Evolutionary conservation across 1,284 basidiomycete genomes (phyloP).

Genomic region (Cryptococcus wingfieldii): DNA sequence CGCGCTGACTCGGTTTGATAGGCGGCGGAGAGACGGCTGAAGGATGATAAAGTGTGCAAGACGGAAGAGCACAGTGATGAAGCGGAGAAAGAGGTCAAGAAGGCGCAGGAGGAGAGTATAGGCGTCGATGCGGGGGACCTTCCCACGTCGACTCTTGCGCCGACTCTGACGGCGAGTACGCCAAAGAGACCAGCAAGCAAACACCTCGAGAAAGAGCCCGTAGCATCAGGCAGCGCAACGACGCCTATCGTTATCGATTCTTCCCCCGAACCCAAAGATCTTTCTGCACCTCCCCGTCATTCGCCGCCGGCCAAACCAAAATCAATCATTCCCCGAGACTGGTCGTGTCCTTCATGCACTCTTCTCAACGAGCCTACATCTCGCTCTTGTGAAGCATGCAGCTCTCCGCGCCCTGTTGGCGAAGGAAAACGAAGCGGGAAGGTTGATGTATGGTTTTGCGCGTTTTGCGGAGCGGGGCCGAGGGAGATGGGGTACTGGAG

Average conservation of each 20-base stretch:
- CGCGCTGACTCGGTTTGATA: slow-evolving; percentile 34
- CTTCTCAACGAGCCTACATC: slow-evolving; percentile 57
- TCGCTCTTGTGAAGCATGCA: slow-evolving; percentile 63
- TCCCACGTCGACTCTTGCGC: slow-evolving; percentile 38
- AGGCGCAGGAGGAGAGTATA: slow-evolving; percentile 64
- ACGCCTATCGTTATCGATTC: background rate
- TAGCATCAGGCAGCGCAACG: background rate
- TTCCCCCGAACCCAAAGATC: background rate
- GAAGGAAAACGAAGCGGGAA: slow-evolving; percentile 1
- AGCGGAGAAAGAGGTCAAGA: slow-evolving; percentile 59
- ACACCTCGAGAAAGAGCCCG: too few species aligned
- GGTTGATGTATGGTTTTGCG: slow-evolving; percentile 61
- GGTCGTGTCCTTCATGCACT: slow-evolving; percentile 70
- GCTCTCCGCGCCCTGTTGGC: slow-evolving; percentile 49
- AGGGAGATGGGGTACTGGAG: slow-evolving; percentile 67
- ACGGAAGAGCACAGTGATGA: slow-evolving; percentile 50
- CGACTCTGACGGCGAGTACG: background rate
- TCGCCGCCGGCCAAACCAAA: background rate
- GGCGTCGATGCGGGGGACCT: slow-evolving; percentile 62
- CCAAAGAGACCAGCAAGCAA: background rate
- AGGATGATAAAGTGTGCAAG: slow-evolving; percentile 68
- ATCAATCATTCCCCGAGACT: slow-evolving; percentile 42
- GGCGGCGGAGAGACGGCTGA: slow-evolving; percentile 72
- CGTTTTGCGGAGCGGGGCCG: slow-evolving; percentile 60
- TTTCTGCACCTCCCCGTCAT: background rate